Evolutionary conservation across 2,329 filamentous ascomycete species (phyloP), one percentile per base, ranked within the genome.

Genomic region (Neopestalotiopsis sp.): DNA sequence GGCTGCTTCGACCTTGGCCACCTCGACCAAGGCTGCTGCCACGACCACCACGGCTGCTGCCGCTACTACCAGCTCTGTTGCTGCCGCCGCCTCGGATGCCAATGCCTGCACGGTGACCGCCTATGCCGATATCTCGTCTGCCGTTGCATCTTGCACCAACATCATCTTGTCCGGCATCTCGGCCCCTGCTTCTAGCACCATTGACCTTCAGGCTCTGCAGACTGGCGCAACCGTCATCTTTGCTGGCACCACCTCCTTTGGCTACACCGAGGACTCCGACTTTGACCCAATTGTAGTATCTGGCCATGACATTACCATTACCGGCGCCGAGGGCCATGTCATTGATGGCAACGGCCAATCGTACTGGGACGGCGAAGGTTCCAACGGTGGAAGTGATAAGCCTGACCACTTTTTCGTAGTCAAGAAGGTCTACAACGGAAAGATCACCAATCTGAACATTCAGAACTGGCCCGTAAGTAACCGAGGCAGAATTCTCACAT

Each of bases 291-390:
- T 92, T 73, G 84, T 84, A 30, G 82, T 92, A 71, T 86, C 85
- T 1, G 91, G 90, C 49, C 85, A 78, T 45, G 80, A 82, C 70
- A 84, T 91, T 72, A 84, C 83, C 34, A 82, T 91, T 52, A 81
- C 81, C 7, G 87, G 86, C 60, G 84, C 84, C 30, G 72, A 79
- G 1, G 89, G 86, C 24, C 82, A 81, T 69, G 78, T 83, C 20
- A 84, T 91, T 65, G 82, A 91, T 73, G 87, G 88, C 67, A 82
- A 86, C 52, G 89, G 89, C 42, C 74, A 82, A 7, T 76, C 79
- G 24, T 91, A 86, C 85, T 91, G 89, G 90, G 89, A 91, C 73
- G 82, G 84, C 67, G 72, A 89, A 78, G 89, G 89, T 45, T 77
- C 78, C 74, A 89, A 88, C 75, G 87, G 88, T 42, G 89, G 89